Conservation (phyloP, 108 stramenopile genomes). For the Fragilaria crotonensis region DNA sequence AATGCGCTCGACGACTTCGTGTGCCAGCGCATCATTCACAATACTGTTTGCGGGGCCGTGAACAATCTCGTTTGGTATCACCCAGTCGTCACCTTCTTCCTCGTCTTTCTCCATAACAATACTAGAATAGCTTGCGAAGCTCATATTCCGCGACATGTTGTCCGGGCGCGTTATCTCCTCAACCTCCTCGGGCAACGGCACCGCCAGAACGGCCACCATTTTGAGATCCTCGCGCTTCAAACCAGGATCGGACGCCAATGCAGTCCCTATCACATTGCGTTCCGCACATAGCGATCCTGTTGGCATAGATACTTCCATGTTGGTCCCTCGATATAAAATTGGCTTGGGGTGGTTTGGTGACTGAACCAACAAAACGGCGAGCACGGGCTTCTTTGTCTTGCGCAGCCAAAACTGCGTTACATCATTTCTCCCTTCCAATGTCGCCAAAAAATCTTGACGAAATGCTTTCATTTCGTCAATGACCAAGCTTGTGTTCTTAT, state of each 20-base stretch:
- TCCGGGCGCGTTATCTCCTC: no score
- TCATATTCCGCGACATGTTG: slow-evolving; percentile 14
- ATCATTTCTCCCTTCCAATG: slow-evolving; percentile 57
- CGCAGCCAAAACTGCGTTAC: slow-evolving; percentile 90
- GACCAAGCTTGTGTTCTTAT: slow-evolving; percentile 39
- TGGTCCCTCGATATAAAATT: slow-evolving; percentile 88
- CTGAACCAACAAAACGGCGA: slow-evolving; percentile 93
- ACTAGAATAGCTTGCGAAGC: slow-evolving; percentile 35
- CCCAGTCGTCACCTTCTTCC: slow-evolving; percentile 22
- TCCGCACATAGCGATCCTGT: slow-evolving; percentile 97
- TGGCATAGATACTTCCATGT: slow-evolving; percentile 98
- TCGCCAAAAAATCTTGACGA: slow-evolving; percentile 56
- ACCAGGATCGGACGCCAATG: slow-evolving; percentile 70
- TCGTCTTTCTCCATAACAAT: slow-evolving; percentile 23
- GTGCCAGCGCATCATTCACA: slow-evolving; percentile 5
- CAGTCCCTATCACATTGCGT: slow-evolving; percentile 92
- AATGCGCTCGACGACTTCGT: no score
- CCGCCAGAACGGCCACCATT: slow-evolving; percentile 81
- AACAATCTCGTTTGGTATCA: background rate
- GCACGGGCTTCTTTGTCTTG: slow-evolving; percentile 93
- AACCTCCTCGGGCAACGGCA: slow-evolving; percentile 43
- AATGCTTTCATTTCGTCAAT: slow-evolving; percentile 88
- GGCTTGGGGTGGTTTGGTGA: slow-evolving; percentile 39
- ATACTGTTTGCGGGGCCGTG: slow-evolving; percentile 1
- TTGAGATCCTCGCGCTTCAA: slow-evolving; percentile 74